phyloP scores from a whole-genome alignment of 345 rosid genomes.

The Syzygium oleosum region DNA sequence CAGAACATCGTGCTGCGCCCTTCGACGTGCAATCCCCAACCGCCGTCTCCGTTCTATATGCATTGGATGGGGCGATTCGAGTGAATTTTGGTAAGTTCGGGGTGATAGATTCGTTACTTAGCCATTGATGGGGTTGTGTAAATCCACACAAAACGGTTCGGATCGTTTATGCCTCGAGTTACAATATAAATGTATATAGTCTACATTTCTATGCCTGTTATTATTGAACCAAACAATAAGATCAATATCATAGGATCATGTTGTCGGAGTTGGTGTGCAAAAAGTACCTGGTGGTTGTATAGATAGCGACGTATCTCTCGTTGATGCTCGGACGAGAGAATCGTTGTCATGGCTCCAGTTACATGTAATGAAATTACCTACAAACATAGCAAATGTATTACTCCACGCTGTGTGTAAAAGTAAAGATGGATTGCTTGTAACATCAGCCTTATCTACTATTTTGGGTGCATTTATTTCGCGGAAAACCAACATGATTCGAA shows the following conservation, averaged over 20 bases:
- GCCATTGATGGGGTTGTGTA: not conserved
- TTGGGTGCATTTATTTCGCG: not conserved
- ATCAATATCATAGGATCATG: not conserved
- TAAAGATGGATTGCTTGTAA: not conserved
- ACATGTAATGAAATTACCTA: constrained; percentile 53
- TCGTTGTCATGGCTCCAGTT: constrained; percentile 27
- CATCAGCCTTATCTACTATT: not conserved
- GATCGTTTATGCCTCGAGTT: not conserved
- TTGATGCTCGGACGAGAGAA: constrained; percentile 25
- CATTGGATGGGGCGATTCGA: too few species aligned
- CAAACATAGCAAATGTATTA: not conserved
- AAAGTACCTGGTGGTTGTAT: constrained; percentile 60
- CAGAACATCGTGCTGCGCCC: constrained; percentile 53
- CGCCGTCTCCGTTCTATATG: constrained; percentile 56
- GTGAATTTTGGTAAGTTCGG: not conserved
- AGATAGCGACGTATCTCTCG: constrained; percentile 46
- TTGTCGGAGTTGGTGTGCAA: not conserved
- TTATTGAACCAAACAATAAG: not conserved
- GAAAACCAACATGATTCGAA: not conserved
- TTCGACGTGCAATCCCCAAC: constrained; percentile 80
- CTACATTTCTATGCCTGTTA: not conserved
- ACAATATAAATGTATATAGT: not conserved
- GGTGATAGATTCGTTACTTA: not conserved
- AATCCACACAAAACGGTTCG: not conserved
- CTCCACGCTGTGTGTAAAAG: not conserved